These are phyloP conservation scores for Aspergillus clavatus DNA, from an alignment of 2,329 filamentous ascomycete species.

Conservation along the genomic window DNA sequence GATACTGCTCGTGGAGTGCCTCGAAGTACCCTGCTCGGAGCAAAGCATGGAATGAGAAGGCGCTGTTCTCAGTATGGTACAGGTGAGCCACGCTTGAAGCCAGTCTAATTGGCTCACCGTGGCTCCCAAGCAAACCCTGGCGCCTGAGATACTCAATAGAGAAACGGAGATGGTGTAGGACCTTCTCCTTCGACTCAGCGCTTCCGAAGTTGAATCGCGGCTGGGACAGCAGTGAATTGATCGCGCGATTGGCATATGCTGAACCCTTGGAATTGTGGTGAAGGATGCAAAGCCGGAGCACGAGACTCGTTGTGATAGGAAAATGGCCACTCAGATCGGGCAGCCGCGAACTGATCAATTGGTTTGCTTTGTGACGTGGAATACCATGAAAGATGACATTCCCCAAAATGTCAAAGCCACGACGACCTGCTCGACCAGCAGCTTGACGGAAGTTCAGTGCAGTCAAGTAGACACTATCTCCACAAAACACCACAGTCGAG, in stretches of 20 bases:
- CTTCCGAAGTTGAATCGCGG: conserved; percentile 67
- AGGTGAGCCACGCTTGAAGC: conserved; percentile 65
- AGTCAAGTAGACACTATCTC: conserved; percentile 68
- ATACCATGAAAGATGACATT: conserved; percentile 76
- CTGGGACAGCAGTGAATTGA: conserved; percentile 65
- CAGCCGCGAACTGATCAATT: conserved; percentile 67
- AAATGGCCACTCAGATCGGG: conserved; percentile 75
- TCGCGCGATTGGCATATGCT: conserved; percentile 56
- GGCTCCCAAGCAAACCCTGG: conserved; percentile 58
- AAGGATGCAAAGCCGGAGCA: conserved; percentile 64
- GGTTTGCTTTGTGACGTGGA: conserved; percentile 54
- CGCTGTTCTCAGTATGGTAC: conserved; percentile 70
- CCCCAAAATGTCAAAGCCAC: conserved; percentile 74
- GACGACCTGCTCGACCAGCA: conserved; percentile 70
- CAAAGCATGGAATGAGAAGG: conserved; percentile 71
- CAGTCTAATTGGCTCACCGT: conserved; percentile 66
- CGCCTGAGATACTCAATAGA: conserved; percentile 73
- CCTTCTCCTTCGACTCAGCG: conserved; percentile 60
- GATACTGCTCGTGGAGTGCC: conserved; percentile 55
- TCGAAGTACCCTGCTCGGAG: conserved; percentile 68
- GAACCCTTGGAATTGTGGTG: conserved; percentile 62
- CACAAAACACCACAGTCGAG: conserved; percentile 72
- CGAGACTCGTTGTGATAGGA: conserved; percentile 67
- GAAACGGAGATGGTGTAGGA: conserved; percentile 72
- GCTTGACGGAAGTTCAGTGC: conserved; percentile 73